Evolutionary conservation across 257 asterid species (phyloP), one percentile per base, ranked within the genome.

Genomic region (Avicennia marina): DNA sequence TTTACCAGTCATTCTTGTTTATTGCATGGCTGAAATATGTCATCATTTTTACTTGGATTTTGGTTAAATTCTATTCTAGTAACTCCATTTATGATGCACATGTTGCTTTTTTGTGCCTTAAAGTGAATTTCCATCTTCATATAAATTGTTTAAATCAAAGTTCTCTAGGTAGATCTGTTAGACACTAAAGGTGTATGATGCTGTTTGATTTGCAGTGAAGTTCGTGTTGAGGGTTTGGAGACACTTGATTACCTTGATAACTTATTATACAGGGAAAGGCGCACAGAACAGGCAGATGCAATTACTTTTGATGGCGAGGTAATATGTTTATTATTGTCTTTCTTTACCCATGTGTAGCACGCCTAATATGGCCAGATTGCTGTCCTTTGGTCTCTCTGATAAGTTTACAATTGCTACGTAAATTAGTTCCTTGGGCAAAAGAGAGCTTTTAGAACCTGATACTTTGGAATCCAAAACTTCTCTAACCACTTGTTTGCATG

Each of bases 141-240:
- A 34, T 40, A 7, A 29, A 29, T 7, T 27, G 12, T 55, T 60
- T 56, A 7, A 24, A 29, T 56, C 27, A 6, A 42, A 51, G 29
- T 44, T 25, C 41, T 52, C 31, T 53, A 7, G 33, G 59, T 59
- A 56, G 65, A 44, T 67, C 53, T 40, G 68, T 57, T 44, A 61
- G 65, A 66, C 63, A 53, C 65, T 24, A 19, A 63, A 79, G 72
- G 65, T 65, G 60, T 62, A 40, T 75, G 68, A 66, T 62, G 54
- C 67, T 58, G 69, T 79, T 73, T 63, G 68, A 72, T 80, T 80
- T 78, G 74, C 85, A 86, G 94, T 74, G 95, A 86, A 69, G 94
- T 86, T 60, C 90, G 90, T 25, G 82, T 86, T 63, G 95, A 86
- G 79, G 95, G 95, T 71, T 81, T 86, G 89, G 95, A 86, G 81